Evolutionary conservation across 148 eudicot genomes (phyloP).

Genomic region (Beta vulgaris): DNA sequence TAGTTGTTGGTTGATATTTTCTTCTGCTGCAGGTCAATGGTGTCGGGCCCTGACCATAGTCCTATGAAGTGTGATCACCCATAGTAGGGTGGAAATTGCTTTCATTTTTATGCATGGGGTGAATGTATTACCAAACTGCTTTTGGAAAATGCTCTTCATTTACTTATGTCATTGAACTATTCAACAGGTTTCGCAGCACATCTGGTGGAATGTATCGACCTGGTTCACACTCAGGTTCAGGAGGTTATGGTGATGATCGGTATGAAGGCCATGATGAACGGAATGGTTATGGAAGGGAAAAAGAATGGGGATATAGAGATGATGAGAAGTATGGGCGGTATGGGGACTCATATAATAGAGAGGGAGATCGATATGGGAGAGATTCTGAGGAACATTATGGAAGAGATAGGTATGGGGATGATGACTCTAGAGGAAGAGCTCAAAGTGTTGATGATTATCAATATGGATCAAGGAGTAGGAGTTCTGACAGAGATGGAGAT

Average conservation of each 20-base stretch:
- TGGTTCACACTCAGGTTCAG: conserved; percentile 71
- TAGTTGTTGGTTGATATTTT: not conserved
- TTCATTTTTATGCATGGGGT: not conserved
- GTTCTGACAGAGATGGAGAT: conserved; percentile 70
- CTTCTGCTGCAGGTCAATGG: not conserved
- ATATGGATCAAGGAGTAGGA: conserved; percentile 74
- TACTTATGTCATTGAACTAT: not conserved
- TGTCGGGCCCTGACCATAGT: not conserved
- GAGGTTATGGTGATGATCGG: conserved; percentile 69
- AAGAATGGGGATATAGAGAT: conserved; percentile 60
- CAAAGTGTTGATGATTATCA: conserved; percentile 53
- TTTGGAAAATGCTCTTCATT: not conserved
- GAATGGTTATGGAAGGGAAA: conserved; percentile 80
- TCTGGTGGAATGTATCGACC: conserved; percentile 86
- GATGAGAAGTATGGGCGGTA: conserved; percentile 67
- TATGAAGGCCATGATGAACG: conserved; percentile 57
- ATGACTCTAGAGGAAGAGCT: conserved; percentile 69
- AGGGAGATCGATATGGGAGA: conserved; percentile 61
- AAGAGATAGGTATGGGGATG: conserved; percentile 68
- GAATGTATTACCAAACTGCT: not conserved
- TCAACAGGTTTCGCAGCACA: conserved; percentile 66
- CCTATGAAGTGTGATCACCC: too few species aligned
- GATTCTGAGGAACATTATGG: conserved; percentile 67
- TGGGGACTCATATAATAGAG: conserved; percentile 55
- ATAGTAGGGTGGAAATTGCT: not conserved